phyloP scores from a whole-genome alignment of 2,329 filamentous ascomycete genomes.

The Periconia sp. region DNA sequence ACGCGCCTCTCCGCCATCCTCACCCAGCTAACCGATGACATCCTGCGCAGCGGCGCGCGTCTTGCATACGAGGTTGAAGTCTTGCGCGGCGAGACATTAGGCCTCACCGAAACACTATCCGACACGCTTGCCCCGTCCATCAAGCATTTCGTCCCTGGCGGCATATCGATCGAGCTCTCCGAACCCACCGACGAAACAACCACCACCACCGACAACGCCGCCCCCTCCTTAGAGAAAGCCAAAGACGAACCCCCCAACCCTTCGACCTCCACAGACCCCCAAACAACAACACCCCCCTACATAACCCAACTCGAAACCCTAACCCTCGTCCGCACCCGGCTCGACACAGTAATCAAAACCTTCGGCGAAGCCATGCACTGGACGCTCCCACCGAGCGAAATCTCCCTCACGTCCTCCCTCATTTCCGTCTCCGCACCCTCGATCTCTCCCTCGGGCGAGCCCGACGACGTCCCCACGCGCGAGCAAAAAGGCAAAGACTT shows the following conservation, averaged over 20 bases:
- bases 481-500: constrained; percentile 87
- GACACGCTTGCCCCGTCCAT: constrained; percentile 74
- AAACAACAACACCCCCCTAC: constrained; percentile 47
- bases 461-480: constrained; percentile 64
- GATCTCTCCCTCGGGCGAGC: constrained; percentile 64
- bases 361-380: constrained; percentile 98
- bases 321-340: constrained; percentile 76
- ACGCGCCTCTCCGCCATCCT: constrained; percentile 78
- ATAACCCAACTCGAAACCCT: constrained; percentile 81
- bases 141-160: constrained; percentile 66
- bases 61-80: constrained; percentile 95
- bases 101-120: constrained; percentile 76
- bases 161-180: constrained; percentile 21
- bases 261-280: constrained; percentile 1
- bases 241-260: constrained; percentile 1
- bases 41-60: constrained; percentile 82
- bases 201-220: neutral
- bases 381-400: constrained; percentile 83
- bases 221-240: constrained; percentile 1
- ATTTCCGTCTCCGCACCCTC: constrained; percentile 82
- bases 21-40: constrained; percentile 91
- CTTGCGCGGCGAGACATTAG: constrained; percentile 80
- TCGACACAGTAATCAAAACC: constrained; percentile 85
- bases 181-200: constrained; percentile 3
- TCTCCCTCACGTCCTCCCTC: constrained; percentile 81